Evolutionary conservation across 2,329 filamentous ascomycete genomes (phyloP).

Genomic region (Laburnicola sp.): DNA sequence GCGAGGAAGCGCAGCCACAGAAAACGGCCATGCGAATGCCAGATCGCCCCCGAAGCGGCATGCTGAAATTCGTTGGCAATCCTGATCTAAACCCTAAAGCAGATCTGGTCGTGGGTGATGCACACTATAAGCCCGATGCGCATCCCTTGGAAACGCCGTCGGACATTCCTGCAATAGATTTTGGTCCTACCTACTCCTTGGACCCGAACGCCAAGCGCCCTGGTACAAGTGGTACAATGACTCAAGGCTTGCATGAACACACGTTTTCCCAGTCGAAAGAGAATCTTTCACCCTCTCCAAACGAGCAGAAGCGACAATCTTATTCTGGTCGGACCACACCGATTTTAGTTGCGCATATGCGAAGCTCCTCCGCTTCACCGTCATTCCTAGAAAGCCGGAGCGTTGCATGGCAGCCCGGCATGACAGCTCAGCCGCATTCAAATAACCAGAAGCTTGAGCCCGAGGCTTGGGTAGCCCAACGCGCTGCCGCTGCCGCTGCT

Average conservation of each 20-base stretch:
- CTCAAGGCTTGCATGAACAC: slow-evolving; percentile 38
- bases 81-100: slow-evolving; percentile 48
- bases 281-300: slow-evolving; percentile 32
- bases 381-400: slow-evolving; percentile 63
- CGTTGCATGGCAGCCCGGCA: slow-evolving; percentile 78
- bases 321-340: slow-evolving; percentile 40
- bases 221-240: slow-evolving; percentile 59
- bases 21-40: slow-evolving; percentile 55
- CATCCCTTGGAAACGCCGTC: slow-evolving; percentile 36
- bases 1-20: slow-evolving; percentile 40
- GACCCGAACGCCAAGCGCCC: slow-evolving; percentile 58
- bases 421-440: slow-evolving; percentile 54
- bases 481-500: slow-evolving; percentile 62
- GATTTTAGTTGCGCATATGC: slow-evolving; percentile 49
- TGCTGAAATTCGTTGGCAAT: slow-evolving; percentile 74
- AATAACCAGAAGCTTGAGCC: slow-evolving; percentile 64
- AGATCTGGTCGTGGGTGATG: slow-evolving; percentile 53
- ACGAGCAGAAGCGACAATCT: slow-evolving; percentile 35
- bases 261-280: slow-evolving; percentile 38
- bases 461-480: slow-evolving; percentile 82
- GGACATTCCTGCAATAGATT: slow-evolving; percentile 75
- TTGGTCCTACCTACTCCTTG: slow-evolving; percentile 80
- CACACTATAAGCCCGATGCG: slow-evolving; percentile 43
- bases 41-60: slow-evolving; percentile 75
- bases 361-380: slow-evolving; percentile 38